Conservation (phyloP, 2,329 filamentous ascomycete species). For the Hirsutella rhossiliensis region DNA sequence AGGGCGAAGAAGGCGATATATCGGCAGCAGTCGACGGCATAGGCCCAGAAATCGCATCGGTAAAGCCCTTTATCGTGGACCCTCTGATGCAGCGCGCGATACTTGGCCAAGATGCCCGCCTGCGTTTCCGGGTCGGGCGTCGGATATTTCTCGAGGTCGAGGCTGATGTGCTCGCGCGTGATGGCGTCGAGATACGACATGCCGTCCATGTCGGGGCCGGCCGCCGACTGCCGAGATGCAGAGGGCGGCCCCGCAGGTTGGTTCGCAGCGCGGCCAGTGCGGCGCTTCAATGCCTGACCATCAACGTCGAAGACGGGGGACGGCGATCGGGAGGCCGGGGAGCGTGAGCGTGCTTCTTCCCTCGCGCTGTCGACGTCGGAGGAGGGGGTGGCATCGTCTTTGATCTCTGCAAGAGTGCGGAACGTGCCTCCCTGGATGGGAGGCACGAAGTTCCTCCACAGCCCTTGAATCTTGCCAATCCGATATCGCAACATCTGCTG, state of each 20-base stretch:
- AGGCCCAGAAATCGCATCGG: slow-evolving; percentile 71
- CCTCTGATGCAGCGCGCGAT: slow-evolving; percentile 62
- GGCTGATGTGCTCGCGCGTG: slow-evolving; percentile 58
- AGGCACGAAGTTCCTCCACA: slow-evolving; percentile 79
- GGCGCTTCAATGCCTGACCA: slow-evolving; percentile 15
- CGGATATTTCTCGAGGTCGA: slow-evolving; percentile 74
- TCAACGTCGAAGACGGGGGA: slow-evolving; percentile 37
- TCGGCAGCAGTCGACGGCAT: slow-evolving; percentile 60
- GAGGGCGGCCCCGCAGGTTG: too few species aligned
- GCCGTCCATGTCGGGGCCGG: slow-evolving; percentile 22
- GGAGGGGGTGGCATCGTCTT: slow-evolving; percentile 14
- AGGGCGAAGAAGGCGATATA: slow-evolving; percentile 54
- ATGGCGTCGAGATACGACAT: slow-evolving; percentile 56
- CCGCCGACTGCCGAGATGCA: too few species aligned
- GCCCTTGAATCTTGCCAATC: slow-evolving; percentile 69
- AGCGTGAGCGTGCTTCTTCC: slow-evolving; percentile 32
- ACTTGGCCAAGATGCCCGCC: slow-evolving; percentile 64
- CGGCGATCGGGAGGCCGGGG: slow-evolving; percentile 38
- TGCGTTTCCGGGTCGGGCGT: slow-evolving; percentile 63
- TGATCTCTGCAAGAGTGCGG: slow-evolving; percentile 30
- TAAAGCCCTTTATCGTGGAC: slow-evolving; percentile 69
- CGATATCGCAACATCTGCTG: slow-evolving; percentile 69
- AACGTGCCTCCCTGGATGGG: slow-evolving; percentile 86
- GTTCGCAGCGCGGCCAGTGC: slow-evolving; percentile 6
- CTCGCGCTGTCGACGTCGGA: slow-evolving; percentile 6